These are phyloP conservation scores for Butyriboletus loyo DNA, from an alignment of 768 basidiomycete genomes.

Conservation along the genomic window DNA sequence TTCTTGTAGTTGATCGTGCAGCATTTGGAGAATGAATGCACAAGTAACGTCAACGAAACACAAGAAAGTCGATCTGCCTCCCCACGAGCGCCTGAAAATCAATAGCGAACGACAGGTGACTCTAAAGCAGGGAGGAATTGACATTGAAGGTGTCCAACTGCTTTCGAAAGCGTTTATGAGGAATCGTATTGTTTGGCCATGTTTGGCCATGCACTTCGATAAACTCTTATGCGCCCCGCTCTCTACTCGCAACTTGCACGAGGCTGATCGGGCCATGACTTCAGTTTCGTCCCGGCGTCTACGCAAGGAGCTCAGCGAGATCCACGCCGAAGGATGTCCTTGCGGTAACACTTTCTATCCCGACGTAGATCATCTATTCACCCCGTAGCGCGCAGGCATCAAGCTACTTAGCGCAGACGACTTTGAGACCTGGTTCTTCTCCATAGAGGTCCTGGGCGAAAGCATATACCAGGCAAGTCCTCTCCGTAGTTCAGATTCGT, in stretches of 20 bases:
- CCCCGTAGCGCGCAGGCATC: conserved; percentile 51
- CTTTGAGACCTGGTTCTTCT: conserved; percentile 73
- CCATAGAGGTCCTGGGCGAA: conserved; percentile 82
- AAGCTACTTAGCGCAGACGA: conserved; percentile 71
- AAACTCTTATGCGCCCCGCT: neutral
- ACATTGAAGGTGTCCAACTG: conserved; percentile 26
- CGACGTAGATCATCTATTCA: neutral
- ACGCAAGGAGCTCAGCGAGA: conserved; percentile 68
- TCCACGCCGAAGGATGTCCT: conserved; percentile 62
- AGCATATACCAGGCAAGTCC: conserved; percentile 64
- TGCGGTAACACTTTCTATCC: conserved; percentile 43
- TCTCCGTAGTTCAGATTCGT: neutral
- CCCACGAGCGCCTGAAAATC: conserved; percentile 66
- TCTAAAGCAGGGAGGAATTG: conserved; percentile 60
- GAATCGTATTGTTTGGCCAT: conserved; percentile 34
- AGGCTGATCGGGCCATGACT: conserved; percentile 42
- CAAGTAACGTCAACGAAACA: conserved; percentile 18
- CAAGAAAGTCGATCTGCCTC: conserved; percentile 49
- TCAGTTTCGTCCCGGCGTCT: conserved; percentile 64
- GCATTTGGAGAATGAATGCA: conserved; percentile 9
- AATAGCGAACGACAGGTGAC: conserved; percentile 56
- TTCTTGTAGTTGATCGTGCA: conserved; percentile 25
- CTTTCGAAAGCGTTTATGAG: conserved; percentile 25
- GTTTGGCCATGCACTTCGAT: conserved; percentile 34
- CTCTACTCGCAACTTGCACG: conserved; percentile 14